These are phyloP conservation scores for Aspergillus piperis DNA, from an alignment of 2,329 filamentous ascomycete genomes.

Conservation along the genomic window DNA sequence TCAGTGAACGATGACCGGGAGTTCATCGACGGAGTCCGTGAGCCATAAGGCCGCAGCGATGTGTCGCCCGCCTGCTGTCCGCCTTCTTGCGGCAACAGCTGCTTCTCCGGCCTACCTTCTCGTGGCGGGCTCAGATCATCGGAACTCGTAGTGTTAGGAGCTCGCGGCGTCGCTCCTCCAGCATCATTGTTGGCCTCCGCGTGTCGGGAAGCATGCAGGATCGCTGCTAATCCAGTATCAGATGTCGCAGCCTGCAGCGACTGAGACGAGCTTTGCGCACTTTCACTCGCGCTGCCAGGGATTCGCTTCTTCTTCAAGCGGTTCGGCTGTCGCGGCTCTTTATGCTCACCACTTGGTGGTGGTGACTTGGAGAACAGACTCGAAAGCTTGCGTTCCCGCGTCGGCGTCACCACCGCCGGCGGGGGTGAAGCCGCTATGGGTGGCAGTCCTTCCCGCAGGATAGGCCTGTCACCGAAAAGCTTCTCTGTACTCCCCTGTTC, in stretches of 20 bases:
- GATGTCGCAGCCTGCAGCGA: constrained; percentile 60
- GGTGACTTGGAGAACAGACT: constrained; percentile 69
- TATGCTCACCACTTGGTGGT: constrained; percentile 59
- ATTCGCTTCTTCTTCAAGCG: constrained; percentile 87
- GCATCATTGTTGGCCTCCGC: constrained; percentile 33
- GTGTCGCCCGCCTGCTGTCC: constrained; percentile 49
- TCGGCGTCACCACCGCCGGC: constrained; percentile 54
- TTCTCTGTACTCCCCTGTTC: background rate
- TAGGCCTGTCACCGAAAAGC: background rate
- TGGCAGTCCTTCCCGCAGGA: constrained; percentile 48
- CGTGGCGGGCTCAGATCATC: constrained; percentile 24
- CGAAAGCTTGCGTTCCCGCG: constrained; percentile 67
- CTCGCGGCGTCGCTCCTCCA: constrained; percentile 37
- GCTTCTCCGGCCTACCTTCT: constrained; percentile 27
- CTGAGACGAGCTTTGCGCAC: constrained; percentile 84
- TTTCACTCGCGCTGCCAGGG: constrained; percentile 75
- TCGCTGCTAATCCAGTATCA: constrained; percentile 43
- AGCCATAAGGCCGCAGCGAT: constrained; percentile 66
- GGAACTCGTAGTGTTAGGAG: constrained; percentile 34
- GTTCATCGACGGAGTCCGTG: constrained; percentile 74
- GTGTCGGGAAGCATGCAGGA: constrained; percentile 27
- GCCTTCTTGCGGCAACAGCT: constrained; percentile 39
- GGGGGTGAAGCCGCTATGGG: constrained; percentile 42
- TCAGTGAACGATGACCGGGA: constrained; percentile 73
- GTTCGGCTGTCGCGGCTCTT: constrained; percentile 72